Conservation (phyloP, 345 rosid species). For the Salix suchowensis region DNA sequence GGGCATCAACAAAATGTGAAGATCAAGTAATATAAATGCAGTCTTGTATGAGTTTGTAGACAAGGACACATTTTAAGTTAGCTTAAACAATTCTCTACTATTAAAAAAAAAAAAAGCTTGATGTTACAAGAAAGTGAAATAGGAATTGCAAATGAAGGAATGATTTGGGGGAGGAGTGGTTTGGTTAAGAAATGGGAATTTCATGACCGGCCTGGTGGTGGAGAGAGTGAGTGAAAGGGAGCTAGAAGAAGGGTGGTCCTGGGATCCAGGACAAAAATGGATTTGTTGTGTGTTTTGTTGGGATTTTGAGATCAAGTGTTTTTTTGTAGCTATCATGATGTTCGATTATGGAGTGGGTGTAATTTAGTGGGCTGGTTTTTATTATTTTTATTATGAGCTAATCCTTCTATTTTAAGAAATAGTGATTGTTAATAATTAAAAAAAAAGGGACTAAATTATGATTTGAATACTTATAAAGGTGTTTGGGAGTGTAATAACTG, state of each 20-base stretch:
- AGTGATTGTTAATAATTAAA: background rate
- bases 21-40: background rate
- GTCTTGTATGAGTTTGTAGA: background rate
- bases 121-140: constrained; percentile 21
- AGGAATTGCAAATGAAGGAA: constrained; percentile 7
- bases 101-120: background rate
- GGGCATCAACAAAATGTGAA: background rate
- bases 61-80: background rate
- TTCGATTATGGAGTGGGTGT: background rate
- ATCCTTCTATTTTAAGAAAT: background rate
- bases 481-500: too few species aligned
- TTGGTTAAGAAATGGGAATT: constrained; percentile 11
- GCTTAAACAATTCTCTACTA: background rate
- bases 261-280: background rate
- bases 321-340: background rate
- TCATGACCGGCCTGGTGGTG: constrained; percentile 5
- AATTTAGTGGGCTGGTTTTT: background rate
- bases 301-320: background rate
- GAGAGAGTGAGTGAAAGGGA: background rate
- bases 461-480: too few species aligned
- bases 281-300: background rate
- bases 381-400: background rate
- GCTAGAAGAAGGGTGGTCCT: background rate
- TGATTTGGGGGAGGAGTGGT: background rate
- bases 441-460: too few species aligned